Percentiles rank a stretch among this genome's conserved stretches.
These are phyloP conservation scores for Lophiostoma macrostomum DNA, from an alignment of 495 filamentous ascomycete genomes.

Conservation along the genomic window DNA sequence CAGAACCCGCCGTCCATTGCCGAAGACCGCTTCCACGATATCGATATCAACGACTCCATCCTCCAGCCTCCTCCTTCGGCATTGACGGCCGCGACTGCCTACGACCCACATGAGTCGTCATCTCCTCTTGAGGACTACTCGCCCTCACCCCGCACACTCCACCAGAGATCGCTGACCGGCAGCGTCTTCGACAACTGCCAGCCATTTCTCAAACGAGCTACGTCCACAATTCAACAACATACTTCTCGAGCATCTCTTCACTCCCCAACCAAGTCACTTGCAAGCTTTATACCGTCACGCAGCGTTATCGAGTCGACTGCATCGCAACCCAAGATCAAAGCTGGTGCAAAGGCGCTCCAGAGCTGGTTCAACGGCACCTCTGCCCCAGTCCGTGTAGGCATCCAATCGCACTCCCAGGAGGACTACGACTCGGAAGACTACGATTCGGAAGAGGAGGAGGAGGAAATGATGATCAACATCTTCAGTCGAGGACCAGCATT, in stretches of 20 bases:
- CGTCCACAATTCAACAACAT: slow-evolving; percentile 31
- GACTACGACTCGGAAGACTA: slow-evolving; percentile 17
- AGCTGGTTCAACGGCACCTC: slow-evolving; percentile 33
- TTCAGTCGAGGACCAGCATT: slow-evolving; percentile 21
- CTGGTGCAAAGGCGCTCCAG: slow-evolving; percentile 21
- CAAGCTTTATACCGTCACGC: slow-evolving; percentile 31
- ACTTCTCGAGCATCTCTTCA: slow-evolving; percentile 27
- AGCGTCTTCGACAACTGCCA: slow-evolving; percentile 33
- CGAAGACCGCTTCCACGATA: slow-evolving; percentile 24
- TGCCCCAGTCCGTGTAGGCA: slow-evolving; percentile 25
- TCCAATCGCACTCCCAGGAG: slow-evolving; percentile 6
- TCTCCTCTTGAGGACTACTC: slow-evolving; percentile 21
- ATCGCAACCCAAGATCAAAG: slow-evolving; percentile 21
- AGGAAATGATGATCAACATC: slow-evolving; percentile 24
- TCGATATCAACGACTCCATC: slow-evolving; percentile 20
- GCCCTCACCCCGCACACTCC: background rate
- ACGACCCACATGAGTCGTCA: slow-evolving; percentile 20
- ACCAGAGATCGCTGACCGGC: slow-evolving; percentile 29
- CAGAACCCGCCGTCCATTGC: slow-evolving; percentile 19
- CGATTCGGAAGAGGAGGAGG: slow-evolving; percentile 20
- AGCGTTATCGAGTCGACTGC: slow-evolving; percentile 18
- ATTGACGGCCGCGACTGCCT: slow-evolving; percentile 27
- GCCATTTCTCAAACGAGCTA: slow-evolving; percentile 21
- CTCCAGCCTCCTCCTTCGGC: slow-evolving; percentile 29
- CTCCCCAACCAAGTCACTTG: slow-evolving; percentile 29